A percentile compares a stretch with the other conserved stretches of the same genome.
These are phyloP conservation scores for Termitomyces sp. DNA, from an alignment of 768 basidiomycete species.

Conservation along the genomic window DNA sequence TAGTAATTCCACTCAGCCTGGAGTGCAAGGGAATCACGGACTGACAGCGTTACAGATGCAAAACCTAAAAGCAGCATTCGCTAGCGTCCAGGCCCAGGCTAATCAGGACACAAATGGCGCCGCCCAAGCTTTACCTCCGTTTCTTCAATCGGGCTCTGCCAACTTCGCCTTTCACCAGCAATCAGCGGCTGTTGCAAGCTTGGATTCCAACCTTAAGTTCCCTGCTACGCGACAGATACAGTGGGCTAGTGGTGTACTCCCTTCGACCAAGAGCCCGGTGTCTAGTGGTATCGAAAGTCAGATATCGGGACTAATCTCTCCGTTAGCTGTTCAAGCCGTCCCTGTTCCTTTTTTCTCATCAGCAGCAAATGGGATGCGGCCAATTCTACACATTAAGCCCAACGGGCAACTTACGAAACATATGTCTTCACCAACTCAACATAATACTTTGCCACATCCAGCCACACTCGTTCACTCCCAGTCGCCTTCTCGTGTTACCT, in stretches of 20 bases:
- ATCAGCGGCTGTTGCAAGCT: background rate
- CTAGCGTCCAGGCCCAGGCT: background rate
- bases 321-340: background rate
- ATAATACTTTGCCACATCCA: conserved; percentile 42
- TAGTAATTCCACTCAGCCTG: background rate
- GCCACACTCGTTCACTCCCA: conserved; percentile 37
- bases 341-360: background rate
- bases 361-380: background rate
- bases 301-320: background rate
- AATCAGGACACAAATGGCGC: background rate
- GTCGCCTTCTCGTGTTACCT: conserved; percentile 51
- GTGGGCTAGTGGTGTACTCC: background rate
- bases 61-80: background rate
- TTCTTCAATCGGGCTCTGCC: background rate
- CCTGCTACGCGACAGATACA: background rate
- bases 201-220: background rate
- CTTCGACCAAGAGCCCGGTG: background rate
- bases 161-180: background rate
- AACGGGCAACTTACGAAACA: background rate
- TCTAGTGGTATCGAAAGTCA: background rate
- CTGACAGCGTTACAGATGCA: background rate
- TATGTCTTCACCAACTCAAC: background rate
- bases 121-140: background rate
- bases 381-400: background rate
- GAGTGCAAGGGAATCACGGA: background rate